Conservation (phyloP, 495 filamentous ascomycete genomes). For the Daldinia childiae region DNA sequence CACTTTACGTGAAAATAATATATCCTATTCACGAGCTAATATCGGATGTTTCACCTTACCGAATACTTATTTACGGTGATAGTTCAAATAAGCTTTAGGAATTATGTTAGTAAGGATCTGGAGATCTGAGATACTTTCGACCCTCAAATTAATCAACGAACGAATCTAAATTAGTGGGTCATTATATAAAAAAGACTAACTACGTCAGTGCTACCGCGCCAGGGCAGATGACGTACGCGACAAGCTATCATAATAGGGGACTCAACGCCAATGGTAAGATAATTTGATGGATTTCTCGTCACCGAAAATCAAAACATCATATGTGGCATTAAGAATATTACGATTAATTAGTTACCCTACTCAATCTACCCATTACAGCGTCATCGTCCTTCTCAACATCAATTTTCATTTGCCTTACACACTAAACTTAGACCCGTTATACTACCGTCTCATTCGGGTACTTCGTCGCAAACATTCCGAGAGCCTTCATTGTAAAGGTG, state of each 20-base stretch:
- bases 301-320: slow-evolving; percentile 18
- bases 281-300: not conserved
- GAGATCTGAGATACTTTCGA: not conserved
- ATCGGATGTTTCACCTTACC: too few species aligned
- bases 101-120: too few species aligned
- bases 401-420: not conserved
- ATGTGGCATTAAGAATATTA: slow-evolving; percentile 31
- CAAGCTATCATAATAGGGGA: not conserved
- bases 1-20: too few species aligned
- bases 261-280: not conserved
- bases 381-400: not conserved
- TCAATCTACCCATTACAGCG: not conserved
- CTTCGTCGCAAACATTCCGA: slow-evolving; percentile 83
- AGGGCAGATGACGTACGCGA: not conserved
- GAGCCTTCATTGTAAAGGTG: slow-evolving; percentile 90
- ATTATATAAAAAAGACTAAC: slow-evolving; percentile 8
- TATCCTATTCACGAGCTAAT: too few species aligned
- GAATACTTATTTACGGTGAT: too few species aligned
- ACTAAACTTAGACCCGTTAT: slow-evolving; percentile 25
- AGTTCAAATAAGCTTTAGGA: too few species aligned
- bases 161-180: not conserved
- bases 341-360: slow-evolving; percentile 7
- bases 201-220: slow-evolving; percentile 14
- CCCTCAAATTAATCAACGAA: not conserved
- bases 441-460: slow-evolving; percentile 71